Evolutionary conservation across 1,284 basidiomycete species (phyloP).

Genomic region (Ustilago crameri): DNA sequence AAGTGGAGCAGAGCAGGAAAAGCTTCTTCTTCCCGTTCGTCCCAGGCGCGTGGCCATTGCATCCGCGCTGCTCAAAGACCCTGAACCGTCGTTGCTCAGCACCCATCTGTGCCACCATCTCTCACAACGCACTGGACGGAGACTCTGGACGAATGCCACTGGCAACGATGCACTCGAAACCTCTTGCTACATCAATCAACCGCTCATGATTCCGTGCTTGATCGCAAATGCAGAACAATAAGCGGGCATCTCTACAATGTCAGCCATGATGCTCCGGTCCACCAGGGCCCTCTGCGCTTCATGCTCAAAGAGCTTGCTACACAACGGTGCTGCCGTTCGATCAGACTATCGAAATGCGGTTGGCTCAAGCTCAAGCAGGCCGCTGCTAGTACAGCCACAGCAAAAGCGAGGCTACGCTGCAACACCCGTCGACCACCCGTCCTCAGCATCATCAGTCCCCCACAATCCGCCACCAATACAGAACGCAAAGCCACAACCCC

Average conservation of each 20-base stretch:
- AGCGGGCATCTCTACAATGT: neutral
- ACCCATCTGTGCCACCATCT: neutral
- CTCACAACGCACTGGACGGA: neutral
- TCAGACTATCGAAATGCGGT: neutral
- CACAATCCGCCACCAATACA: conserved; percentile 16
- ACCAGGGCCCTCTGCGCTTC: conserved; percentile 3
- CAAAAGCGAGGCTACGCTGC: conserved; percentile 41
- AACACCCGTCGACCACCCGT: conserved; percentile 24
- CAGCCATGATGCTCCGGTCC: conserved; percentile 6
- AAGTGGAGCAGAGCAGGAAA: neutral
- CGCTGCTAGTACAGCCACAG: conserved; percentile 1
- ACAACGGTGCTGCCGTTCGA: neutral
- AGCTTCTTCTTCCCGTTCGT: neutral
- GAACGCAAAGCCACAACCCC: neutral
- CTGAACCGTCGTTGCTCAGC: neutral
- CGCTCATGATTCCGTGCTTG: neutral
- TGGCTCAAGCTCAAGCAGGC: neutral
- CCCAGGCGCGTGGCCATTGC: neutral
- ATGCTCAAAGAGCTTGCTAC: neutral
- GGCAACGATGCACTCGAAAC: neutral
- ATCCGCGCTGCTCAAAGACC: neutral
- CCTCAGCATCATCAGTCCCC: neutral
- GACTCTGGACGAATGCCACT: too few species aligned
- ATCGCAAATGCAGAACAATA: neutral
- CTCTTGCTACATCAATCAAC: neutral